Evolutionary conservation across 768 basidiomycete species (phyloP).

Genomic region (Rhodocollybia butyracea): DNA sequence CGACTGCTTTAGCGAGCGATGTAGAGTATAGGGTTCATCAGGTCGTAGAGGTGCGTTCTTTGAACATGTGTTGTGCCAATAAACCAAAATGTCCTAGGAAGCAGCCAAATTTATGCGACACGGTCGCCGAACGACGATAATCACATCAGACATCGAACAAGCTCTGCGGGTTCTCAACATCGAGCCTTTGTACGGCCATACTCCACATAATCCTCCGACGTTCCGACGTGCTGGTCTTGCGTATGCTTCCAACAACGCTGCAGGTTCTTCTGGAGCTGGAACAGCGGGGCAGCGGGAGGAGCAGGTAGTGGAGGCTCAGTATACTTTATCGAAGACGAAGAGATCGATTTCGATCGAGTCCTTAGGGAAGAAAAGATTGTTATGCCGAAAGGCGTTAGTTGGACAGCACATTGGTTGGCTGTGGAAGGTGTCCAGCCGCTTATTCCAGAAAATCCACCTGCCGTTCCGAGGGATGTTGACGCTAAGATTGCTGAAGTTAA

Average conservation of each 20-base stretch:
- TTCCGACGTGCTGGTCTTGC: slow-evolving; percentile 62
- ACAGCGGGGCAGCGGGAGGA: too few species aligned
- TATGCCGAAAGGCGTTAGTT: slow-evolving; percentile 76
- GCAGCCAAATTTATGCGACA: slow-evolving; percentile 97
- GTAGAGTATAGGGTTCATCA: slow-evolving; percentile 97
- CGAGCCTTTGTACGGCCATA: slow-evolving; percentile 91
- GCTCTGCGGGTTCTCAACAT: slow-evolving; percentile 94
- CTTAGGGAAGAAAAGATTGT: slow-evolving; percentile 83
- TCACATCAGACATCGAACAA: slow-evolving; percentile 87
- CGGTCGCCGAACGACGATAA: slow-evolving; percentile 85
- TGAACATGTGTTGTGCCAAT: slow-evolving; percentile 2
- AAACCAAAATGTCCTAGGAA: slow-evolving; percentile 55
- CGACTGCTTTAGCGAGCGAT: slow-evolving; percentile 87
- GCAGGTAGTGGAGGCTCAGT: slow-evolving; percentile 57
- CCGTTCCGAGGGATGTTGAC: slow-evolving; percentile 55
- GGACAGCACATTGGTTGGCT: slow-evolving; percentile 97
- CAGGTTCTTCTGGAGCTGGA: too few species aligned
- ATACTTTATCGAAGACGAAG: slow-evolving; percentile 95
- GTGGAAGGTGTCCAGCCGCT: slow-evolving; percentile 97
- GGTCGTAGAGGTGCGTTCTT: slow-evolving; percentile 74
- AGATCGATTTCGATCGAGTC: slow-evolving; percentile 93
- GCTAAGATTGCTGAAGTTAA: slow-evolving; percentile 25
- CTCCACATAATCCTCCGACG: slow-evolving; percentile 56
- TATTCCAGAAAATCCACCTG: slow-evolving; percentile 95
- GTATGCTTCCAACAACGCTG: slow-evolving; percentile 25